phyloP scores from a whole-genome alignment of 768 basidiomycete species.

The Lepiota venenata region DNA sequence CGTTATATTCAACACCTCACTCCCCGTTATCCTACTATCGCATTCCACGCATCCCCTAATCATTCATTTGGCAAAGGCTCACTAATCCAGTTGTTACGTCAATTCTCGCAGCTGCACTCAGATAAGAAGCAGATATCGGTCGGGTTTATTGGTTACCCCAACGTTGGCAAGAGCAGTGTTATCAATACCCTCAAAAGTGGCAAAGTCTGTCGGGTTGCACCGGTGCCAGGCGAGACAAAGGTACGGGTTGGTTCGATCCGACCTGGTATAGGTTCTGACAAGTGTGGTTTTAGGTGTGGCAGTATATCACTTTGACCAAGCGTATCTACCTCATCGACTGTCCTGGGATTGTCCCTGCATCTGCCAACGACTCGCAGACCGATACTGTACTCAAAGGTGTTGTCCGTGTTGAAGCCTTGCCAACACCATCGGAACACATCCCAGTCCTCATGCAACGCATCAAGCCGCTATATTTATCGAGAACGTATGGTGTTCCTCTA shows the following conservation, averaged over 20 bases:
- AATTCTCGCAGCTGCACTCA: slow-evolving; percentile 94
- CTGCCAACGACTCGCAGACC: slow-evolving; percentile 79
- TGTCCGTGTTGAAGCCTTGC: slow-evolving; percentile 90
- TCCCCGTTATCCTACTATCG: slow-evolving; percentile 92
- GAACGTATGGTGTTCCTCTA: slow-evolving; percentile 73
- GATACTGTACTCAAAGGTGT: slow-evolving; percentile 95
- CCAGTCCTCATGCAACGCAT: slow-evolving; percentile 84
- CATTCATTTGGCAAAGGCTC: slow-evolving; percentile 99
- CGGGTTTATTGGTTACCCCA: slow-evolving; percentile 97
- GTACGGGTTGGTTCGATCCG: slow-evolving; percentile 24
- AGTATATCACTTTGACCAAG: slow-evolving; percentile 96
- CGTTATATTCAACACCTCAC: slow-evolving; percentile 96
- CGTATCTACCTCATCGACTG: slow-evolving; percentile 99
- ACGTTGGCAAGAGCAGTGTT: slow-evolving; percentile 95
- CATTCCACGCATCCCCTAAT: slow-evolving; percentile 98
- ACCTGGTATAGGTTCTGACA: neutral
- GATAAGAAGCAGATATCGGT: slow-evolving; percentile 99
- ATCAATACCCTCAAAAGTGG: slow-evolving; percentile 99
- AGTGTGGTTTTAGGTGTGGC: slow-evolving; percentile 71
- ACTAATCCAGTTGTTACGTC: slow-evolving; percentile 92
- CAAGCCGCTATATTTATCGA: slow-evolving; percentile 89
- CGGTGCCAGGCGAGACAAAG: slow-evolving; percentile 98
- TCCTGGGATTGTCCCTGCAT: slow-evolving; percentile 95
- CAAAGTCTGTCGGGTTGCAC: slow-evolving; percentile 96
- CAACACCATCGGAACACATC: slow-evolving; percentile 91